Evolutionary conservation across 495 filamentous ascomycete genomes (phyloP).

Genomic region (Penicillium ochrochloron): DNA sequence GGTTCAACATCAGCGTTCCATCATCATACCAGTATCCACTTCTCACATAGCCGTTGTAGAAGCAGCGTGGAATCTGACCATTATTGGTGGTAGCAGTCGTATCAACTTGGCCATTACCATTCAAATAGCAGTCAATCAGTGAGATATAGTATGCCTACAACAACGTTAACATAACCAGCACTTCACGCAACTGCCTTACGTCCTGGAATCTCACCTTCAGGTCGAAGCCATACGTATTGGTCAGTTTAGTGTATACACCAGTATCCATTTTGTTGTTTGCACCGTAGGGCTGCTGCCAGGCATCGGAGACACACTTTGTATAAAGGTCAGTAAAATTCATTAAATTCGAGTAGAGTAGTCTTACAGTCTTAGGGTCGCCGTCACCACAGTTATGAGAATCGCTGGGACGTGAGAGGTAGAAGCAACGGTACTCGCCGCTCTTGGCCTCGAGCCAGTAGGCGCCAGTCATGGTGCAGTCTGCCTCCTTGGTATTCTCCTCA

Average conservation of each 20-base stretch:
- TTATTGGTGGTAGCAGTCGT: conserved; percentile 1
- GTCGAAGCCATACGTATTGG: conserved; percentile 12
- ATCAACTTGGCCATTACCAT: conserved; percentile 9
- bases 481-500: not conserved
- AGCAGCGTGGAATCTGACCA: conserved; percentile 8
- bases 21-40: conserved; percentile 15
- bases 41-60: conserved; percentile 7
- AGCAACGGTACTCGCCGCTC: conserved; percentile 13
- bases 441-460: conserved; percentile 14
- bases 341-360: not conserved
- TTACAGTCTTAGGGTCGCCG: conserved; percentile 1
- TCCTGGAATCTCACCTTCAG: not conserved
- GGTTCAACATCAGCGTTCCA: conserved; percentile 6
- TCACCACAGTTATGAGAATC: not conserved
- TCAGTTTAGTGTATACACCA: conserved; percentile 8
- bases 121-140: conserved; percentile 10
- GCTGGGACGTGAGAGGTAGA: conserved; percentile 9
- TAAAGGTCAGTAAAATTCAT: not conserved
- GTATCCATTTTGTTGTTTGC: conserved; percentile 10
- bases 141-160: conserved; percentile 7
- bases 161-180: not conserved
- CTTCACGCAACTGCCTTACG: not conserved
- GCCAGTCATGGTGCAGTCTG: conserved; percentile 11
- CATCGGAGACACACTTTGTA: conserved; percentile 13
- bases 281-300: conserved; percentile 6